Conservation (phyloP, 495 filamentous ascomycete genomes). For the Penicillium manginii region DNA sequence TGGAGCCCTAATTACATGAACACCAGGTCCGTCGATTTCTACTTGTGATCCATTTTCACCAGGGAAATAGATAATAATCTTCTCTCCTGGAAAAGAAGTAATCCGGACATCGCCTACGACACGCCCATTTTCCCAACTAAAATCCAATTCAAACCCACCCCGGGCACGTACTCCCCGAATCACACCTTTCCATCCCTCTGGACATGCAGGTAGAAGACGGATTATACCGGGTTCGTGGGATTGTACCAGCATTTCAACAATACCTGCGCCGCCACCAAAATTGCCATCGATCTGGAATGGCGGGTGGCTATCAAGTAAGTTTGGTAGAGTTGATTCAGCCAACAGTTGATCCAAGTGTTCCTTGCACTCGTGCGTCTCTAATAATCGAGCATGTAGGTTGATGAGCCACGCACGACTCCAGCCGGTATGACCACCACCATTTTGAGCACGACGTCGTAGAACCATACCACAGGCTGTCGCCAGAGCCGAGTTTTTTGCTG, state of each 20-base stretch:
- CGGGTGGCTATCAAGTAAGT: conserved; percentile 48
- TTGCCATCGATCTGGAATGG: conserved; percentile 59
- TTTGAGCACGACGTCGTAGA: conserved; percentile 39
- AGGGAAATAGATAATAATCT: conserved; percentile 26
- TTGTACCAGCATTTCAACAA: conserved; percentile 56
- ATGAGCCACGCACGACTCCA: conserved; percentile 55
- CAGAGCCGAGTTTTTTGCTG: conserved; percentile 26
- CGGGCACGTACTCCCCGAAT: conserved; percentile 45
- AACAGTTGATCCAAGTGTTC: conserved; percentile 42
- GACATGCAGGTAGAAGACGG: conserved; percentile 49
- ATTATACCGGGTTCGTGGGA: conserved; percentile 48
- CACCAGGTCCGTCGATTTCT: conserved; percentile 16
- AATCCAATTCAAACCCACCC: conserved; percentile 45
- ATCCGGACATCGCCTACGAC: conserved; percentile 26
- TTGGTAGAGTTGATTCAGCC: conserved; percentile 42
- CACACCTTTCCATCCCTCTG: conserved; percentile 38
- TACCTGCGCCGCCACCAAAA: conserved; percentile 51
- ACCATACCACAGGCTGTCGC: conserved; percentile 42
- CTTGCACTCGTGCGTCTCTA: conserved; percentile 36
- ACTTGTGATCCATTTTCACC: conserved; percentile 16
- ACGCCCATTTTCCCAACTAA: conserved; percentile 34
- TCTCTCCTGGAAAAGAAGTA: conserved; percentile 18
- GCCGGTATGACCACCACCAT: conserved; percentile 52
- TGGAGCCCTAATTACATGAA: conserved; percentile 5
- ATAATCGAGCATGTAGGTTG: conserved; percentile 39